A percentile compares a stretch with the other conserved stretches of the same genome.
Conservation (phyloP, 78 protist species). For the Dictyostelium capitatum region DNA sequence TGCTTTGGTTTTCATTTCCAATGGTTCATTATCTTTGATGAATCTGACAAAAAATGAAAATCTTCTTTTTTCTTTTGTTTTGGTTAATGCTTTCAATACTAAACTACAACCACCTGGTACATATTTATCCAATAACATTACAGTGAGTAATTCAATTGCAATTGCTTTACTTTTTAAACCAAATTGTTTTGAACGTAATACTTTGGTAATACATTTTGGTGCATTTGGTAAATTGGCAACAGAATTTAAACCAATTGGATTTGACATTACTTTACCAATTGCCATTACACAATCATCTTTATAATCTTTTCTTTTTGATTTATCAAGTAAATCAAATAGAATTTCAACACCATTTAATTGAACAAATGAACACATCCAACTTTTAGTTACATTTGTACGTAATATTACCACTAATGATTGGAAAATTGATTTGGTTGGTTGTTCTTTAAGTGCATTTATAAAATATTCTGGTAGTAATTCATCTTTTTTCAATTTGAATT, state of each 20-base stretch:
- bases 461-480: slow-evolving; percentile 51
- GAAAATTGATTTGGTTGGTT: slow-evolving; percentile 26
- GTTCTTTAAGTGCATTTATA: slow-evolving; percentile 23
- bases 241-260: slow-evolving; percentile 31
- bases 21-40: slow-evolving; percentile 56
- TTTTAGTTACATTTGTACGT: slow-evolving; percentile 37
- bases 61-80: slow-evolving; percentile 61
- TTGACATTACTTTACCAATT: slow-evolving; percentile 53
- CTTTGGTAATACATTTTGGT: slow-evolving; percentile 53
- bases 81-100: slow-evolving; percentile 63
- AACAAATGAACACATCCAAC: slow-evolving; percentile 45
- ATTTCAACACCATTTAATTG: slow-evolving; percentile 42
- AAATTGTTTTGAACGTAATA: slow-evolving; percentile 51
- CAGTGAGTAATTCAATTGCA: slow-evolving; percentile 59
- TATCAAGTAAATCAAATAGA: slow-evolving; percentile 16
- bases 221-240: slow-evolving; percentile 36
- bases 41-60: slow-evolving; percentile 54
- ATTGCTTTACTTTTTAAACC: slow-evolving; percentile 43
- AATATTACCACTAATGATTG: slow-evolving; percentile 30
- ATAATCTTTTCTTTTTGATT: slow-evolving; percentile 45
- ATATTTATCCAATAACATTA: slow-evolving; percentile 62
- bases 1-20: slow-evolving; percentile 76
- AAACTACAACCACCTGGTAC: slow-evolving; percentile 73
- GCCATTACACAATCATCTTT: slow-evolving; percentile 50
- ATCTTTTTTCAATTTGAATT: slow-evolving; percentile 39